Base-by-base conservation (phyloP, 345 rosid species). In the Bruguiera parviflora region DNA sequence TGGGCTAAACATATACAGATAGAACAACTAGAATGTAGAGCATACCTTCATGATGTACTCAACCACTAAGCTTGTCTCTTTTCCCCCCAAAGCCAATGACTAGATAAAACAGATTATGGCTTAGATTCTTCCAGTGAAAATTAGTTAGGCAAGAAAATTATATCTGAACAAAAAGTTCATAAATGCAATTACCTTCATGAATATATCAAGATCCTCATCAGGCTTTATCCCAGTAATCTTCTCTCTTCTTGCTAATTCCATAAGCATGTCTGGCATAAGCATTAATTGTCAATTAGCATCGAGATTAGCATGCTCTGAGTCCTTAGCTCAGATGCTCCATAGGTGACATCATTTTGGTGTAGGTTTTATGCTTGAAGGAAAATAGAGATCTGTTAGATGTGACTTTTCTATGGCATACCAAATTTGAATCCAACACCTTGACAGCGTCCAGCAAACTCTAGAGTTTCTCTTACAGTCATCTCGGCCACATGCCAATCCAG, bases 191-290 rank as follows among this genome's bases (percentile, higher is more conserved):
- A 92, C 99, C 99, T 95, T 95, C 96, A 95, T 90, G 78, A 95
- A 92, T 73, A 95, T 89, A 75, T 95, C 99, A 72, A 95, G 99
- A 81, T 95, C 99, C 82, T 88, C 99, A 80, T 95, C 96, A 63
- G 99, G 97, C 74, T 89, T 89, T 69, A 95, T 92, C 69, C 96
- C 96, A 24, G 93, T 88, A 62, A 84, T 71, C 84, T 95, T 95
- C 75, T 95, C 99, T 66, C 97, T 89, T 76, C 99, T 85, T 67
- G 96, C 86, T 72, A 95, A 89, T 77, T 95, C 99, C 83, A 78
- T 43, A 56, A 95, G 87, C 99, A 95, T 95, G 80, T 95, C 99
- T 95, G 78, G 67, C 60, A 63, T 66, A 70, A 58, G 53, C 52
- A 58, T 73, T 43, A 43, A 43, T 32, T 47, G 58, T 32, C 35